Base-by-base conservation (phyloP, 2,329 filamentous ascomycete species). In the Monosporascus sp. region DNA sequence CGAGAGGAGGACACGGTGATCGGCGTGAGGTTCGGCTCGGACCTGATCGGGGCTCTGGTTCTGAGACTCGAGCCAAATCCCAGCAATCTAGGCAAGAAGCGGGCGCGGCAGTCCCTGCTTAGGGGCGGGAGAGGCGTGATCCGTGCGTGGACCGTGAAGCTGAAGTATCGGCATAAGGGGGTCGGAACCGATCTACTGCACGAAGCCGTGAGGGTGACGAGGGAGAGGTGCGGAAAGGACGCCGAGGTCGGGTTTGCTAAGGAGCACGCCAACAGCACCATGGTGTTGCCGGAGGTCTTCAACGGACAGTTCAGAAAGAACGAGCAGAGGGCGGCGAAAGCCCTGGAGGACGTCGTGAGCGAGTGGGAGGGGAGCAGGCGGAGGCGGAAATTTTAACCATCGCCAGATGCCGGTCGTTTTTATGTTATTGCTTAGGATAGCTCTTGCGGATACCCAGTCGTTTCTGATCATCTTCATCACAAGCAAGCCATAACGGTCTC, bases 131-230 rank as follows among this genome's bases (percentile, higher is more conserved):
- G 80, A 57, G 88, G 86, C 8, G 75, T 91, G 48, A 86, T 96
- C 53, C 82, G 88, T 27, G 91, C 88, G 1, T 96, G 91, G 91
- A 93, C 90, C 2, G 89, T 91, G 2, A 78, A 79, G 65, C 72
- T 85, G 49, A 77, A 78, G 60, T 91, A 90, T 68, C 80, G 91
- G 26, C 77, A 81, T 35, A 82, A 83, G 57, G 90, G 91, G 0
- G 76, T 95, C 24, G 91, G 91, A 3, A 78, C 75, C 41, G 86
- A 85, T 35, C 71, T 96, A 63, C 75, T 96, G 48, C 81, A 87
- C 60, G 87, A 89, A 61, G 89, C 88, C 2, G 84, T 92, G 2
- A 78, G 78, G 53, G 68, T 87, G 52, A 86, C 87, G 55, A 80
- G 81, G 61, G 84, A 85, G 69, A 81, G 80, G 64, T 87, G 87